These are phyloP conservation scores for Aciculosporium take DNA, from an alignment of 2,329 filamentous ascomycete species.

Conservation along the genomic window DNA sequence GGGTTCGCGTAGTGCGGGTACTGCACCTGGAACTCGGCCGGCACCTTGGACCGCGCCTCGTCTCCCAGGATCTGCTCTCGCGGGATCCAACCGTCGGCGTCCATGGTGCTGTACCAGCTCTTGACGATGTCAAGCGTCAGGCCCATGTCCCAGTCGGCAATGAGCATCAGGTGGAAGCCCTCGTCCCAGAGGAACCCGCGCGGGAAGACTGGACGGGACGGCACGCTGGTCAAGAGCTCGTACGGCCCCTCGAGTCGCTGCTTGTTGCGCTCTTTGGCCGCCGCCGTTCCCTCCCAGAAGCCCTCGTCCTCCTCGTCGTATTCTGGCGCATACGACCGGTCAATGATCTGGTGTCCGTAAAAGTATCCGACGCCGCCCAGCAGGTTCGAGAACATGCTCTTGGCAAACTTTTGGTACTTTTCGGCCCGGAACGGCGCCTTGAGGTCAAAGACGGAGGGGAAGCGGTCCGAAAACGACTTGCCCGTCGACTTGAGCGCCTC, in stretches of 20 bases:
- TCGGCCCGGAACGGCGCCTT: constrained; percentile 60
- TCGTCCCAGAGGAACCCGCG: constrained; percentile 97
- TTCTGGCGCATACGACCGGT: constrained; percentile 79
- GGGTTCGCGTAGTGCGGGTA: constrained; percentile 98
- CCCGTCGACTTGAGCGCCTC: constrained; percentile 53
- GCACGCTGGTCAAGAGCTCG: constrained; percentile 81
- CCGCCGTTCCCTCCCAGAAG: constrained; percentile 86
- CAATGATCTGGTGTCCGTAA: constrained; percentile 73
- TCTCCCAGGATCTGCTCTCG: constrained; percentile 87
- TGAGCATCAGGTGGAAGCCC: constrained; percentile 83
- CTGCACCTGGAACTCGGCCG: constrained; percentile 80
- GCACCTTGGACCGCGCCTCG: constrained; percentile 91
- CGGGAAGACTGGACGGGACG: constrained; percentile 90
- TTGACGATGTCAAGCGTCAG: constrained; percentile 75
- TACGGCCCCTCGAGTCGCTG: constrained; percentile 66
- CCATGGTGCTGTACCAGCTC: constrained; percentile 94
- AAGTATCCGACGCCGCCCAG: constrained; percentile 94
- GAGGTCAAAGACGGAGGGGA: constrained; percentile 50
- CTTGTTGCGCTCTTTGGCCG: constrained; percentile 54
- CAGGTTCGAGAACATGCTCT: constrained; percentile 86
- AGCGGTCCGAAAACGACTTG: constrained; percentile 59
- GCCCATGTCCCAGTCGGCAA: constrained; percentile 89
- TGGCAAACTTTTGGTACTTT: constrained; percentile 66
- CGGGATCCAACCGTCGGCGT: constrained; percentile 93
- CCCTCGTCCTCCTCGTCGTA: constrained; percentile 92